Base-by-base conservation (phyloP, 2,329 filamentous ascomycete genomes). In the Fonsecaea pedrosoi region DNA sequence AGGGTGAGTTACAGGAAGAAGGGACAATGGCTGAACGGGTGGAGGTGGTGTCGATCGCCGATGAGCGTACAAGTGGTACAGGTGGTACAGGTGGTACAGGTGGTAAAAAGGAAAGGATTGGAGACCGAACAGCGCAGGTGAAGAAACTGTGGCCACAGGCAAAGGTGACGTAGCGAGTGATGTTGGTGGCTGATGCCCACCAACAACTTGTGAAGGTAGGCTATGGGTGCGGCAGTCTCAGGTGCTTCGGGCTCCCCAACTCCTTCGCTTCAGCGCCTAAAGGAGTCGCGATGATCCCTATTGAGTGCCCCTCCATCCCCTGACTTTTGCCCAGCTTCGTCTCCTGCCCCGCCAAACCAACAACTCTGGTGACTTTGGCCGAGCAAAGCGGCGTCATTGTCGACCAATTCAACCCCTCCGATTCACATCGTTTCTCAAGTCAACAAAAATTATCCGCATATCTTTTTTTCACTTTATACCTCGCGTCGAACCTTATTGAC, bases 391-490 rank as follows among this genome's bases (percentile, higher is more conserved):
- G 38, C 15, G 37, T 50, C 40, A 54, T 35, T 1, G 40, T 34
- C 45, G 42, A 32, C 30, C 30, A 32, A 59, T 40, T 55, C 56
- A 37, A 32, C 21, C 62, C 34, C 54, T 37, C 34, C 60, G n/a
- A 63, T 25, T 13, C 38, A 30, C 9, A 25, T 10, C 18, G 4
- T 15, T 48, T 9, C 45, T 32, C 45, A 10, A 32, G 21, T 64
- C 50, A 38, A 59, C 62, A 38, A 30, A 38, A 38, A 59, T 59
- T 50, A 48, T 59, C 42, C 32, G 38, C 32, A 30, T 25, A 50
- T 10, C 45, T 50, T 5, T 50, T 50, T 30, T 50, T 9, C 18
- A 18, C 34, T 30, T 42, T 34, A 34, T 50, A 5, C 9, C 8
- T 25, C 21, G 21, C 6, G 18, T 30, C 25, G 45, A 50, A 5